Conservation (phyloP, 768 basidiomycete species). For the Boletus huronensis region DNA sequence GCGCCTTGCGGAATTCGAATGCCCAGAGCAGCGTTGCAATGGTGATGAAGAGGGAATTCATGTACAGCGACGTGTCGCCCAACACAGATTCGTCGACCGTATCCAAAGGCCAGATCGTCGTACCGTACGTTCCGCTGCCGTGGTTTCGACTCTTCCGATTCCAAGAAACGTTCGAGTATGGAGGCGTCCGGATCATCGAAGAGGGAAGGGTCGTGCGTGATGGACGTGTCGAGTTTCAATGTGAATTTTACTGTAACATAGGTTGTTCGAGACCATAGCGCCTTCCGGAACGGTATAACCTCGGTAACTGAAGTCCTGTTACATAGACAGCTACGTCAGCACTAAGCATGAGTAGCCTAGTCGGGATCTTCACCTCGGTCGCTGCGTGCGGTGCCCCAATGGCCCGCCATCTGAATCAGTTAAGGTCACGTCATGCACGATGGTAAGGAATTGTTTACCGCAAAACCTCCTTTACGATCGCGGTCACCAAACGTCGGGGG, state of each 20-base stretch:
- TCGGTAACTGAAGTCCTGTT: not conserved
- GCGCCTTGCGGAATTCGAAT: constrained; percentile 7
- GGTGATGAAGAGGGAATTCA: constrained; percentile 9
- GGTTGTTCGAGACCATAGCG: constrained; percentile 1
- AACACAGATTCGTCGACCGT: constrained; percentile 13
- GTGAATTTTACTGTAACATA: not conserved
- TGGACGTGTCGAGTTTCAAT: not conserved
- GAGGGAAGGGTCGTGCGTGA: constrained; percentile 6
- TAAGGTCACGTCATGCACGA: not conserved
- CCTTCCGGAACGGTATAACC: constrained; percentile 5
- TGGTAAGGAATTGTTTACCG: not conserved
- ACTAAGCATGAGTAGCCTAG: not conserved
- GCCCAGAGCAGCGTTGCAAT: constrained; percentile 7
- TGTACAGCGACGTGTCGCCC: constrained; percentile 3
- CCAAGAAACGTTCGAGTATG: constrained; percentile 14
- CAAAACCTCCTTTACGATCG: constrained; percentile 5
- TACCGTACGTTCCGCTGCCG: not conserved
- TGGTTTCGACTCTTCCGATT: not conserved
- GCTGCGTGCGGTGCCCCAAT: constrained; percentile 5
- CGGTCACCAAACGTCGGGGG: constrained; percentile 7
- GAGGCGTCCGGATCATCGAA: constrained; percentile 14
- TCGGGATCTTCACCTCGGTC: not conserved
- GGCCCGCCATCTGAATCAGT: constrained; percentile 1
- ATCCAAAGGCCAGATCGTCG: constrained; percentile 12
- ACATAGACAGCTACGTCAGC: not conserved